Evolutionary conservation across 163 green algal genomes (phyloP).

Genomic region (Coccomyxa subellipsoidea): DNA sequence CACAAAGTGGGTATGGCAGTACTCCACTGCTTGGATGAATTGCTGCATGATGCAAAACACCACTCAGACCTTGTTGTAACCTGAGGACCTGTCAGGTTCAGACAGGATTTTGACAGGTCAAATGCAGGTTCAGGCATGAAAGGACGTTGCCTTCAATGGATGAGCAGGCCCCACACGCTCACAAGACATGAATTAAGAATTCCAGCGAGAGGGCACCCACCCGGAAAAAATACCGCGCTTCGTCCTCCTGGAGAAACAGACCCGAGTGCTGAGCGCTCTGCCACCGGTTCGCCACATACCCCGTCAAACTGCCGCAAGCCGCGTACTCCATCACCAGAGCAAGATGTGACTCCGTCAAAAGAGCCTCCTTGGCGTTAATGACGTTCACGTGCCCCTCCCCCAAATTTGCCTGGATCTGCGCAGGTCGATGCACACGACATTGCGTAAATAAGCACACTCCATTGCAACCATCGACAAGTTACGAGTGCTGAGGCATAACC

Average conservation of each 20-base stretch:
- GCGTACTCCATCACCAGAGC: conserved; percentile 85
- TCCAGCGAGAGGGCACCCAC: conserved; percentile 21
- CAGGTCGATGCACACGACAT: not conserved
- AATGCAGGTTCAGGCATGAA: not conserved
- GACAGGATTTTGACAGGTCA: not conserved
- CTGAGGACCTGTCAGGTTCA: not conserved
- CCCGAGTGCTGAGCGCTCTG: conserved; percentile 47
- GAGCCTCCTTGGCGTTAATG: conserved; percentile 59
- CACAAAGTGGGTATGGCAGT: conserved; percentile 80
- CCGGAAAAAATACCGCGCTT: conserved; percentile 77
- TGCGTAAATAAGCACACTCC: not conserved
- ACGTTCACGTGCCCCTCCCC: conserved; percentile 76
- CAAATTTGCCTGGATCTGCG: conserved; percentile 67
- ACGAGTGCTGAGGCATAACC: not conserved
- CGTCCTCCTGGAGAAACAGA: conserved; percentile 74
- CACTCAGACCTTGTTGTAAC: not conserved
- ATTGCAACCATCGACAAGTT: not conserved
- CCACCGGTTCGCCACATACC: conserved; percentile 62
- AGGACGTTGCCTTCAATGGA: not conserved
- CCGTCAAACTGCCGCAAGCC: conserved; percentile 68
- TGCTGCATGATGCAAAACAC: conserved; percentile 48
- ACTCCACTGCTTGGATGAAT: conserved; percentile 78
- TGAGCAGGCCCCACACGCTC: too few species aligned
- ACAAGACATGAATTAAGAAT: not conserved
- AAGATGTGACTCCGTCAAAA: conserved; percentile 81